phyloP scores from a whole-genome alignment of 2,329 filamentous ascomycete genomes.

The Fusarium redolens region DNA sequence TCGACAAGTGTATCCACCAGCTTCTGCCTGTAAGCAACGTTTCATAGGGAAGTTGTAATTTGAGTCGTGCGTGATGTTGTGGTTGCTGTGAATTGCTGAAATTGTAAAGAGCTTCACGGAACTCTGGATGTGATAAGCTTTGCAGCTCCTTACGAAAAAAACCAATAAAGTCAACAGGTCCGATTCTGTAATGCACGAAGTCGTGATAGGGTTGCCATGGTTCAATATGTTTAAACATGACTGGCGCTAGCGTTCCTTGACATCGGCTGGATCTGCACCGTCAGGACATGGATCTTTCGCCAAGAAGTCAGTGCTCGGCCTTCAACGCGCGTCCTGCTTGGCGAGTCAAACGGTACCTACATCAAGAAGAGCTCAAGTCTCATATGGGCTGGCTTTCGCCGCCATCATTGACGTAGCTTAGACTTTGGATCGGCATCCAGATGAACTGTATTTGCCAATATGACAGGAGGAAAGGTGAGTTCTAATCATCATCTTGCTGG shows the following conservation, averaged over 20 bases:
- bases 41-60: conserved; percentile 14
- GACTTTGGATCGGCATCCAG: conserved; percentile 37
- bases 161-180: conserved; percentile 13
- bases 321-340: conserved; percentile 48
- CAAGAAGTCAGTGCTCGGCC: conserved; percentile 46
- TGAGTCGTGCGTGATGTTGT: neutral
- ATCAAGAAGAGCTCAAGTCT: conserved; percentile 44
- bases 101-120: neutral
- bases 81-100: neutral
- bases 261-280: conserved; percentile 46
- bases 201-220: conserved; percentile 44
- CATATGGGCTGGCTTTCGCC: conserved; percentile 38
- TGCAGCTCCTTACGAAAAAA: neutral
- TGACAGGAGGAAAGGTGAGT: conserved; percentile 48
- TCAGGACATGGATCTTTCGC: conserved; percentile 44
- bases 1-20: conserved; percentile 35
- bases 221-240: conserved; percentile 44
- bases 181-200: conserved; percentile 28
- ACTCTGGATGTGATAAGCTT: neutral
- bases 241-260: conserved; percentile 42
- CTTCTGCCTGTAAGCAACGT: conserved; percentile 31
- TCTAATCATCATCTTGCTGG: conserved; percentile 16
- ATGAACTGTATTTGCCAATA: conserved; percentile 38
- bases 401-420: conserved; percentile 37
- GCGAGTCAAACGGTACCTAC: conserved; percentile 44